A percentile compares a stretch with the other conserved stretches of the same genome.
These are phyloP conservation scores for Plasmodium ovale DNA, from an alignment of 169 alveolate genomes.

Conservation along the genomic window DNA sequence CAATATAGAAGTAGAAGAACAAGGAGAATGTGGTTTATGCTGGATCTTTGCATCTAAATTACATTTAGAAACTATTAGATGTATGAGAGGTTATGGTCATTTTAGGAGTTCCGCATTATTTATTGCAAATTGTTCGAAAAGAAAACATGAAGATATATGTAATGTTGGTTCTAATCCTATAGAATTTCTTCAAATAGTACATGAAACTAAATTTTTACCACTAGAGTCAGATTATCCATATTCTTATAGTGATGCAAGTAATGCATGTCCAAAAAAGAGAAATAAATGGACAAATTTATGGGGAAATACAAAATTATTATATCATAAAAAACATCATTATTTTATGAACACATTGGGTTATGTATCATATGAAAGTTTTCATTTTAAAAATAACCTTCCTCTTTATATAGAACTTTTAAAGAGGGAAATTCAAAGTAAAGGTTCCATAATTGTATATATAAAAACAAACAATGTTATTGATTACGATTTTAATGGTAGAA, in stretches of 20 bases:
- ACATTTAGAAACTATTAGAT: slow-evolving; percentile 74
- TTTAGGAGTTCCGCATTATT: slow-evolving; percentile 56
- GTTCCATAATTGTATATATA: slow-evolving; percentile 76
- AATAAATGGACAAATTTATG: slow-evolving; percentile 23
- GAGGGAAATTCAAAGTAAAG: slow-evolving; percentile 71
- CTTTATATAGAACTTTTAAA: slow-evolving; percentile 57
- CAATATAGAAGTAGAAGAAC: slow-evolving; percentile 66
- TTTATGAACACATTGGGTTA: not conserved
- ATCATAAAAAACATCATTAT: not conserved
- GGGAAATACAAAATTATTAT: slow-evolving; percentile 24
- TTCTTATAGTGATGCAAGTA: not conserved
- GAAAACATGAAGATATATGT: slow-evolving; percentile 21
- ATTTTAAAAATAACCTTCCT: slow-evolving; percentile 8
- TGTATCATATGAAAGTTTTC: not conserved
- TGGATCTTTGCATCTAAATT: slow-evolving; percentile 71
- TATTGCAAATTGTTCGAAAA: slow-evolving; percentile 43
- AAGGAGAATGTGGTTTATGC: slow-evolving; percentile 67
- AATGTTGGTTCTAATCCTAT: slow-evolving; percentile 25
- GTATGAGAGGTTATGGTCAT: slow-evolving; percentile 76
- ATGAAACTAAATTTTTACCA: slow-evolving; percentile 32
- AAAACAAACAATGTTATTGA: slow-evolving; percentile 61
- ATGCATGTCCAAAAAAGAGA: slow-evolving; percentile 13
- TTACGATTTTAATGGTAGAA: slow-evolving; percentile 73
- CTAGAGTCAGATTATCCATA: slow-evolving; percentile 58
- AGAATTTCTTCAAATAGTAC: slow-evolving; percentile 49